Evolutionary conservation across 169 alveolate species (phyloP).

Genomic region (Plasmodium cynomolgi): DNA sequence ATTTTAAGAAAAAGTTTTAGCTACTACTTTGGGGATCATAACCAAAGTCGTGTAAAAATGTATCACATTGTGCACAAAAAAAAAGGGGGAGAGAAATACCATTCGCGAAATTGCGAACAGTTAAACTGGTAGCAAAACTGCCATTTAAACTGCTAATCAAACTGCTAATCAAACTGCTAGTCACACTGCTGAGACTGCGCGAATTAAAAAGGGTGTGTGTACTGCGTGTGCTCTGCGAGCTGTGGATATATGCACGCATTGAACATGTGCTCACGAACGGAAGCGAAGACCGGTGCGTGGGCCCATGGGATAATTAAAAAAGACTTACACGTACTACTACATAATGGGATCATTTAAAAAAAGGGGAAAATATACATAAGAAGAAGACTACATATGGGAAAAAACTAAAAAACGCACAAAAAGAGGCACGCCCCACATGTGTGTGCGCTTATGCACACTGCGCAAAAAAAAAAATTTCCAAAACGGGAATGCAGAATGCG

Average conservation of each 20-base stretch:
- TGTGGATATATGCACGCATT: neutral
- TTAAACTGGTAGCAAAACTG: neutral
- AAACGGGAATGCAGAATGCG: neutral
- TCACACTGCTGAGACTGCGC: neutral
- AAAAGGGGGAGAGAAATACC: neutral
- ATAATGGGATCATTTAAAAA: constrained; percentile 28
- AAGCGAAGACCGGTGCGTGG: neutral
- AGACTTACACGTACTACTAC: neutral
- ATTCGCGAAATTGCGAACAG: neutral
- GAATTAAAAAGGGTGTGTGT: neutral
- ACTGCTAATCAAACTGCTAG: neutral
- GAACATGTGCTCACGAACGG: neutral
- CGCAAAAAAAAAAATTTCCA: neutral
- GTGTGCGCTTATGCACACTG: neutral
- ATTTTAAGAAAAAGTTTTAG: neutral
- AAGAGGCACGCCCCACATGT: neutral
- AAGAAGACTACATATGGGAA: constrained; percentile 11
- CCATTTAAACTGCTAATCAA: neutral
- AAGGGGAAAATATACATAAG: constrained; percentile 7
- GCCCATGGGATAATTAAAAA: neutral
- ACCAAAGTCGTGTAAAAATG: constrained; percentile 25
- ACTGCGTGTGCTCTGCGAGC: neutral
- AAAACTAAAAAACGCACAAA: neutral
- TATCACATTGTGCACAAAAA: constrained; percentile 9
- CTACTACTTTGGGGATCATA: neutral